phyloP scores from a whole-genome alignment of 2,329 filamentous ascomycete species.

The Elsinoe arachidis region DNA sequence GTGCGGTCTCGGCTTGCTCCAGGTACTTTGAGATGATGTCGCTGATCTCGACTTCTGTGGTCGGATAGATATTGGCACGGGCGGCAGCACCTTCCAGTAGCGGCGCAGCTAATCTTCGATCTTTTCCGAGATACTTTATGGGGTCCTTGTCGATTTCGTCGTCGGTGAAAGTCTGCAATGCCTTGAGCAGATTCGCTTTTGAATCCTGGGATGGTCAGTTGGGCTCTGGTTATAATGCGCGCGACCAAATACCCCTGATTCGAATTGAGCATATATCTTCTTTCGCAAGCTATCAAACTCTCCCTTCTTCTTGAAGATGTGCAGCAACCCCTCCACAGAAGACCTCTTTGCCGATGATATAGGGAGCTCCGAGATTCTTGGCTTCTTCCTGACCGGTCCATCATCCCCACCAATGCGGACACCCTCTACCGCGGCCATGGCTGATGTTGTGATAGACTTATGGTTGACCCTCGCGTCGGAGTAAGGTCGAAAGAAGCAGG shows the following conservation, averaged over 20 bases:
- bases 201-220: slow-evolving; percentile 47
- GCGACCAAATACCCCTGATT: slow-evolving; percentile 51
- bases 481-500: not conserved
- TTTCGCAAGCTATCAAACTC: slow-evolving; percentile 73
- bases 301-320: slow-evolving; percentile 78
- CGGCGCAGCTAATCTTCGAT: slow-evolving; percentile 63
- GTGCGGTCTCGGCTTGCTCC: slow-evolving; percentile 56
- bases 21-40: slow-evolving; percentile 57
- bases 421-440: slow-evolving; percentile 17
- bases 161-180: slow-evolving; percentile 48
- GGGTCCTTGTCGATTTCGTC: slow-evolving; percentile 70
- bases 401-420: slow-evolving; percentile 11
- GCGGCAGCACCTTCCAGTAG: slow-evolving; percentile 72
- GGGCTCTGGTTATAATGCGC: not conserved
- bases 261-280: slow-evolving; percentile 66
- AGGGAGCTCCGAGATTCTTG: slow-evolving; percentile 68
- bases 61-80: slow-evolving; percentile 65
- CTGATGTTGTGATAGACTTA: not conserved
- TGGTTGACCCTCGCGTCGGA: not conserved
- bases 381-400: slow-evolving; percentile 43
- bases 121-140: slow-evolving; percentile 57
- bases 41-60: slow-evolving; percentile 59
- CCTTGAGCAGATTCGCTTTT: slow-evolving; percentile 45
- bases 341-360: slow-evolving; percentile 63
- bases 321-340: slow-evolving; percentile 66